Evolutionary conservation across 2,329 filamentous ascomycete genomes (phyloP), one percentile per base, ranked within the genome.

Genomic region (Sporothrix protearum): DNA sequence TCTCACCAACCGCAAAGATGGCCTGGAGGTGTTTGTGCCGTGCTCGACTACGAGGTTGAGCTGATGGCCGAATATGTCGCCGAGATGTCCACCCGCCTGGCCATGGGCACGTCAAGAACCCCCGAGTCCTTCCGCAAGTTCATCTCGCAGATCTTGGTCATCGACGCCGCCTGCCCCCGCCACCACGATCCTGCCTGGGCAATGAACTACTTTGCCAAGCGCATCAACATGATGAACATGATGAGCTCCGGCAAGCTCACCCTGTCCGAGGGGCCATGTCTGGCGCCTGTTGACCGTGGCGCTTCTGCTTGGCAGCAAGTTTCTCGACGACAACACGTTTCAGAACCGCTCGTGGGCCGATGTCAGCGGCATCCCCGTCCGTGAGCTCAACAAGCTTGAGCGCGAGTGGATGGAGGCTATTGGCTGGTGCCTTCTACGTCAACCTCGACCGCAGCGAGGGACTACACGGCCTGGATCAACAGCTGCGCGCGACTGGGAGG

Each of bases 301-400:
- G 8, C 84, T 97, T 71, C 87, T 97, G 68, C 85, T 97, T 69
- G 94, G 93, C 73, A 97, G 93, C 88, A 97, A 97, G 83, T 97
- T 97, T 78, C 85, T 97, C 75, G 94, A 97, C 78, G 94, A 97
- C 85, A 97, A 97, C 82, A 97, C 94, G 6, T 97, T 97, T 82
- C 94, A 97, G 85, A 97, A 97, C 83, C 91, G 93, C 71, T 97
- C 94, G 0, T 97, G 94, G 94, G 93, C 94, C 5, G 94, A 97
- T 79, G 94, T 97, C 69, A 97, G 93, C 81, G 93, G 92, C 73
- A 97, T 97, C 75, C 85, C 90, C 42, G 93, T 97, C 25, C 82
- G 87, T 2, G 93, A 97, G 78, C 86, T 97, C 76, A 97, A 97
- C 82, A 85, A 86, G 73, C 87, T 97, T 80, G 94, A 97, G 83